Evolutionary conservation across 2,329 filamentous ascomycete species (phyloP).

Genomic region (Fusarium albidum): DNA sequence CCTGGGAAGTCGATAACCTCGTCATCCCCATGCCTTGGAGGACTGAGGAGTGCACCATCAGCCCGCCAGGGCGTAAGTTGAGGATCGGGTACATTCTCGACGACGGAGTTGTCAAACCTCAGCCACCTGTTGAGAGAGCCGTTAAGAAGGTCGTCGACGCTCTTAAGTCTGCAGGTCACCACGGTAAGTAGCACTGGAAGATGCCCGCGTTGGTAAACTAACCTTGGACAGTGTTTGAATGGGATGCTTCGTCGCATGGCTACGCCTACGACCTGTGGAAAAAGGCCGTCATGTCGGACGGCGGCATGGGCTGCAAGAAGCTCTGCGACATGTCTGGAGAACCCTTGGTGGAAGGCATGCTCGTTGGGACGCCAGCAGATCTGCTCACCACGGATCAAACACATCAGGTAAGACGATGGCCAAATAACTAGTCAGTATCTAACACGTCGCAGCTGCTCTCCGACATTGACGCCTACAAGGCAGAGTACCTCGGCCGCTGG

Average conservation of each 20-base stretch:
- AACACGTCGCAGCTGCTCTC: background rate
- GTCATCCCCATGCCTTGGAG: conserved; percentile 14
- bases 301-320: conserved; percentile 8
- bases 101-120: conserved; percentile 17
- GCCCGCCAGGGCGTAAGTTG: conserved; percentile 1
- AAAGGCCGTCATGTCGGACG: conserved; percentile 15
- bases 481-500: conserved; percentile 5
- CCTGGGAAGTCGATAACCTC: conserved; percentile 7
- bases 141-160: conserved; percentile 3
- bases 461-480: conserved; percentile 5
- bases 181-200: background rate
- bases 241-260: conserved; percentile 7
- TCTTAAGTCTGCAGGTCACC: conserved; percentile 9
- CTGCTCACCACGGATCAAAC: conserved; percentile 10
- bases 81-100: conserved; percentile 18
- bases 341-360: conserved; percentile 16
- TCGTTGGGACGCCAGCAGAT: conserved; percentile 9
- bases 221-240: conserved; percentile 6
- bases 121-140: conserved; percentile 9
- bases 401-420: conserved; percentile 1
- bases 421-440: background rate
- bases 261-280: conserved; percentile 12
- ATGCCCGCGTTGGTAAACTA: background rate
- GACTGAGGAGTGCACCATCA: conserved; percentile 3
- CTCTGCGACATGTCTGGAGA: conserved; percentile 14